These are phyloP conservation scores for Rubroboletus satanas DNA, from an alignment of 768 basidiomycete species.

Conservation along the genomic window DNA sequence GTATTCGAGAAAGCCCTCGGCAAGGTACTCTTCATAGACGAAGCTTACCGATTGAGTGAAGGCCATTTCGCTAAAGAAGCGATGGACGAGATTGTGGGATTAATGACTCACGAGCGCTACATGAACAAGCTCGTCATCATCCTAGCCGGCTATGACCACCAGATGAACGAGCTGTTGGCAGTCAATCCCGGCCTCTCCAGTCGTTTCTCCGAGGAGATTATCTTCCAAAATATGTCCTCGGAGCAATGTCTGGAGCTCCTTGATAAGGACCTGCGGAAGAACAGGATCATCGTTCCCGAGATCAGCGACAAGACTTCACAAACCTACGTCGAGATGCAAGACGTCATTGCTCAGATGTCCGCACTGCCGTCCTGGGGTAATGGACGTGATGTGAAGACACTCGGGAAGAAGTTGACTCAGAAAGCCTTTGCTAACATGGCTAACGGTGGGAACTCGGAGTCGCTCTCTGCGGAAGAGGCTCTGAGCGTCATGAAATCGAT, in stretches of 20 bases:
- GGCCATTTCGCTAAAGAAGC: slow-evolving; percentile 71
- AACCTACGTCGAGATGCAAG: slow-evolving; percentile 31
- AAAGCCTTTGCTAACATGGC: slow-evolving; percentile 34
- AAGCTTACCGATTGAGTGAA: slow-evolving; percentile 62
- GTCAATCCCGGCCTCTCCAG: slow-evolving; percentile 66
- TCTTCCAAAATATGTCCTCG: slow-evolving; percentile 52
- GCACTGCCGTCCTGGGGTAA: slow-evolving; percentile 61
- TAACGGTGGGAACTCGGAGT: slow-evolving; percentile 14
- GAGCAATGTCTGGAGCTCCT: slow-evolving; percentile 52
- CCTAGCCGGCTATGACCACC: slow-evolving; percentile 65
- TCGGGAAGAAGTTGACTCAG: slow-evolving; percentile 47
- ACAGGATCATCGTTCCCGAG: slow-evolving; percentile 35
- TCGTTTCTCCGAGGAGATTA: slow-evolving; percentile 62
- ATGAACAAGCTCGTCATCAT: slow-evolving; percentile 62
- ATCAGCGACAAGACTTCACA: slow-evolving; percentile 21
- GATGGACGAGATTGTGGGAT: slow-evolving; percentile 67
- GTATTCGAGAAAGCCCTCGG: slow-evolving; percentile 65
- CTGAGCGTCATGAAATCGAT: slow-evolving; percentile 25
- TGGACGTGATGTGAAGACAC: slow-evolving; percentile 57
- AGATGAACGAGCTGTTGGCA: slow-evolving; percentile 58
- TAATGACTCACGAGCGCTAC: slow-evolving; percentile 58
- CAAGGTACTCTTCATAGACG: slow-evolving; percentile 68
- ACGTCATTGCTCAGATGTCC: slow-evolving; percentile 40
- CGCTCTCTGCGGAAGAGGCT: slow-evolving; percentile 28
- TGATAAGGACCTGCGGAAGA: slow-evolving; percentile 43